These are phyloP conservation scores for Claviceps quebecensis DNA, from an alignment of 2,329 filamentous ascomycete genomes.

Conservation along the genomic window DNA sequence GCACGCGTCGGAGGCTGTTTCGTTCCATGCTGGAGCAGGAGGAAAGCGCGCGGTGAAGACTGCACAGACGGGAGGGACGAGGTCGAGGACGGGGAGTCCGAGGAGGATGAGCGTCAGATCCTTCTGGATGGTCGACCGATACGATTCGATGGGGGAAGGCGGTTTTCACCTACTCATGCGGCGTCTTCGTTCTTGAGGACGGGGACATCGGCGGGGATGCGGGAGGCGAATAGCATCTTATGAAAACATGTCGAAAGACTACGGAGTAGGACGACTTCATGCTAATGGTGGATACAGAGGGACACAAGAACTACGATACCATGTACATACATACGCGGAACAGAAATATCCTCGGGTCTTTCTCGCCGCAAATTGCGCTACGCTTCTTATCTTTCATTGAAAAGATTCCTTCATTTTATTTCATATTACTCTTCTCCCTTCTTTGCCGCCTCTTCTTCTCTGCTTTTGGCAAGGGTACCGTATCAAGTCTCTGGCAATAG, in stretches of 20 bases:
- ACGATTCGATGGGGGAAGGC: neutral
- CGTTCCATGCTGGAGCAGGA: slow-evolving; percentile 6
- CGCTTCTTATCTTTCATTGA: too few relatives aligned
- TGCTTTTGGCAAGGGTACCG: too few relatives aligned
- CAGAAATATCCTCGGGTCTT: too few relatives aligned
- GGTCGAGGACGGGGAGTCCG: slow-evolving; percentile 12
- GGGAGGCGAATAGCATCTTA: slow-evolving; percentile 20
- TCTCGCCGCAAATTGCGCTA: too few relatives aligned
- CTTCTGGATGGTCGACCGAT: slow-evolving; percentile 2
- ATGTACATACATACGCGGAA: too few relatives aligned
- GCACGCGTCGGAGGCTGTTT: slow-evolving; percentile 1
- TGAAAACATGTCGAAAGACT: slow-evolving; percentile 3
- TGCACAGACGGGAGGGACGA: slow-evolving; percentile 14
- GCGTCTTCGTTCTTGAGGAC: slow-evolving; percentile 27
- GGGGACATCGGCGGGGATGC: slow-evolving; percentile 26
- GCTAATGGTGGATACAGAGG: too few relatives aligned
- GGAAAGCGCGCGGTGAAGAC: slow-evolving; percentile 8
- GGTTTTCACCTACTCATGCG: slow-evolving; percentile 24
- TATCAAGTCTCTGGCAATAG: too few relatives aligned
- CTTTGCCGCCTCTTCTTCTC: too few relatives aligned
- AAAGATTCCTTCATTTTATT: too few relatives aligned
- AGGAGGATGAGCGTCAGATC: slow-evolving; percentile 11
- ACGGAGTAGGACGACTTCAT: too few relatives aligned
- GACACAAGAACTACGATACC: too few relatives aligned
- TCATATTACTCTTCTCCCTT: too few relatives aligned